Evolutionary conservation across 306 rosid species (phyloP), one percentile per base, ranked within the genome.

Genomic region (Oemleria cerasiformis): DNA sequence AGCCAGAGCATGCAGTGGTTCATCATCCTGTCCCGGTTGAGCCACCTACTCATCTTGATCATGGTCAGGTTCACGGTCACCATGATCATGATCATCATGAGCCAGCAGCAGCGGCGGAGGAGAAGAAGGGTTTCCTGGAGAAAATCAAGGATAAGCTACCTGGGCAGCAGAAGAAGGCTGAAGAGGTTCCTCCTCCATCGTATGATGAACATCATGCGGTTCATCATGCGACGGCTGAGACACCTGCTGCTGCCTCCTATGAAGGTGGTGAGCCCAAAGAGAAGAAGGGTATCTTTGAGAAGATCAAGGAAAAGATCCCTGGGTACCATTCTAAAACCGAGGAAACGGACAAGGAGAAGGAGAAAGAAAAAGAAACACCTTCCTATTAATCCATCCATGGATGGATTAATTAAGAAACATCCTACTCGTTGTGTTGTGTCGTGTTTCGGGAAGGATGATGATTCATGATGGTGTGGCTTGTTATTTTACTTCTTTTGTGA

Each of bases 71-170:
- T 2, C 36, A 30, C 36, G 36, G 36, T 30, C 36, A 30, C 36
- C 36, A 30, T 30, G 36, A 30, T 1, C 34, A n/a, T 12, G 39
- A 51, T 58, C 48, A 34, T 10, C 58, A 51, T 40, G 54, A 66
- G 30, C 65, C 49, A 34, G 21, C 64, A 7, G 19, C 56, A 75
- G 41, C 20, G 87, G 70, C 6, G 77, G 49, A 88, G 21, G 96
- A 92, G 11, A 92, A 90, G 86, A 92, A 92, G 79, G 98, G 98
- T 0, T 79, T 92, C 68, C 73, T 90, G 1, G 92, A 88, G 8
- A 92, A 92, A 44, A 90, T 92, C 13, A 92, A 92, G 88, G 97
- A 78, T 3, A 93, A 90, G 69, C 80, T 93, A 8, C 98, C 97
- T 2, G 97, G 98, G 0, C 85, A 84, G 49, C 67, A 67, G 70